These are phyloP conservation scores for Raffaelea deltoideospora DNA, from an alignment of 2,329 filamentous ascomycete genomes.

Conservation along the genomic window DNA sequence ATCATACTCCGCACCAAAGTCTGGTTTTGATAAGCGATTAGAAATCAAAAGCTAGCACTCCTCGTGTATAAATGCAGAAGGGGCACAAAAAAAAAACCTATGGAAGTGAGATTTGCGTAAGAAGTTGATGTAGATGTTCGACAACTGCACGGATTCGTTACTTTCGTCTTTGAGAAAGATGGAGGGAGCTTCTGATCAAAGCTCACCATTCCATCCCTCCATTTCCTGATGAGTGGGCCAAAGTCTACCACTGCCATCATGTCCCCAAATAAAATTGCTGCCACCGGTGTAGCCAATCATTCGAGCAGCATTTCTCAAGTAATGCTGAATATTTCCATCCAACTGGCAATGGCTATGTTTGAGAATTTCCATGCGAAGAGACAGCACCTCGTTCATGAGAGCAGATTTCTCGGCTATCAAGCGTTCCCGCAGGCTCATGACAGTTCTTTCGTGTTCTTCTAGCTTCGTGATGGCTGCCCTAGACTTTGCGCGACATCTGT, in stretches of 20 bases:
- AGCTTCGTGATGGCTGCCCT: constrained; percentile 13
- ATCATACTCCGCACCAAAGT: no score
- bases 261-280: constrained; percentile 5
- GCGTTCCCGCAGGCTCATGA: constrained; percentile 6
- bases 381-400: constrained; percentile 15
- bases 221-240: no score
- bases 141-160: no score
- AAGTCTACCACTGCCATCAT: constrained; percentile 4
- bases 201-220: no score
- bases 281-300: constrained; percentile 7
- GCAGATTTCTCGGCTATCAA: constrained; percentile 9
- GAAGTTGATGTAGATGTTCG: no score
- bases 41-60: no score
- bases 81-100: no score
- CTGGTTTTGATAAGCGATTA: no score
- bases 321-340: constrained; percentile 14
- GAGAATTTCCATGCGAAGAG: constrained; percentile 16
- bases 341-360: constrained; percentile 13
- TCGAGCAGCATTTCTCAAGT: constrained; percentile 12
- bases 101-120: no score
- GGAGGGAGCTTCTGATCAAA: no score
- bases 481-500: constrained; percentile 16
- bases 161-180: no score
- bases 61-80: no score
- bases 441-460: constrained; percentile 10